Evolutionary conservation across 1,139 yeast species (phyloP), one percentile per base, ranked within the genome.

Genomic region (Debaryomyces udenii): DNA sequence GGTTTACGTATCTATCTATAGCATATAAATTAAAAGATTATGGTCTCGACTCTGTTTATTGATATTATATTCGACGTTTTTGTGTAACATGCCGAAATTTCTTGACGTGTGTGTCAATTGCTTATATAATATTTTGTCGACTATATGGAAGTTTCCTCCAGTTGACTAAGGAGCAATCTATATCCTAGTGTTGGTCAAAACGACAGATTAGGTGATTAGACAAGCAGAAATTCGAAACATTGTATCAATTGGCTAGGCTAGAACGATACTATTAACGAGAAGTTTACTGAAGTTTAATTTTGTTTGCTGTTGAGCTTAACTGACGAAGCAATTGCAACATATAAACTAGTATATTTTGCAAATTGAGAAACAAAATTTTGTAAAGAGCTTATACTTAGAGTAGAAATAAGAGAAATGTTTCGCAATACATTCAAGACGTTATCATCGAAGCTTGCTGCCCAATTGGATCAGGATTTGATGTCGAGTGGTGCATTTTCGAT

Each of bases 381-480:
- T n/a, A n/a, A n/a, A n/a, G n/a, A n/a, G n/a, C n/a, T n/a, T n/a
- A n/a, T n/a, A n/a, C n/a, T n/a, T n/a, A n/a, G n/a, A n/a, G n/a
- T n/a, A n/a, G n/a, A n/a, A 7, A 20, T 20, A 20, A 7, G 7
- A 20, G 22, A 13, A 14, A 46, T 43, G 44, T 29, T 39, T 10
- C 38, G 26, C 10, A 15, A 40, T 14, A 26, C 42, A 35, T 55
- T 67, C 44, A 66, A 59, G 41, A 66, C 77, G 1, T 68, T 84
- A 2, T 66, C 84, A 1, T 81, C 96, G 0, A 76, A 78, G 43
- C 68, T 82, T 0, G 98, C 98, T 0, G 83, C 94, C 0, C 80
- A 76, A 34, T 75, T 93, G 31, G 99, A 93, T 56, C 75, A 76
- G 46, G 96, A 90, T 55, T 74, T 93, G 50, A 93, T 93, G 98